Conservation (phyloP, 2,329 filamentous ascomycete genomes). For the Aspergillus vadensis region DNA sequence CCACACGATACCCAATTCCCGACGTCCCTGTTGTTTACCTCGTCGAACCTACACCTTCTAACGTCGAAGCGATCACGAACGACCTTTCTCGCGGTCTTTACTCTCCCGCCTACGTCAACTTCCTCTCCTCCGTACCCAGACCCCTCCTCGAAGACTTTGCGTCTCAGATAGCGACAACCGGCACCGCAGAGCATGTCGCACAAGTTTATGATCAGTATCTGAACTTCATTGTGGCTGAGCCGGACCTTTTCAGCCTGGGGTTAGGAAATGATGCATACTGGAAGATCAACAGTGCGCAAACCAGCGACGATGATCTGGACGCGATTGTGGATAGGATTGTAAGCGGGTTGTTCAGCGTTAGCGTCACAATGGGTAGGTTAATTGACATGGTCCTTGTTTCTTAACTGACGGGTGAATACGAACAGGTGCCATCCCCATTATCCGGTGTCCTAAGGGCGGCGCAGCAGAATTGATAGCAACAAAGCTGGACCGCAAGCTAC, state of each 20-base stretch:
- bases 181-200: conserved; percentile 84
- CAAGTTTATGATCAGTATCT: conserved; percentile 96
- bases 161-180: conserved; percentile 77
- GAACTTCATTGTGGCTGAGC: conserved; percentile 95
- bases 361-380: conserved; percentile 87
- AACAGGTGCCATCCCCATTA: conserved; percentile 85
- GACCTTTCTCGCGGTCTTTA: conserved; percentile 89
- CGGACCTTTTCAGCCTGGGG: conserved; percentile 90
- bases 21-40: conserved; percentile 96
- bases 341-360: conserved; percentile 93
- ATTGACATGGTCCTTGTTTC: neutral
- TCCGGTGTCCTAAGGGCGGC: conserved; percentile 87
- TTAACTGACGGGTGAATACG: conserved; percentile 22
- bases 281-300: conserved; percentile 91
- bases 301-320: conserved; percentile 87
- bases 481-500: conserved; percentile 90
- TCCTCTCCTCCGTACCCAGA: conserved; percentile 88
- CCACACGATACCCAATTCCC: conserved; percentile 82
- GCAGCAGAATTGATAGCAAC: conserved; percentile 92
- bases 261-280: conserved; percentile 94
- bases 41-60: conserved; percentile 81
- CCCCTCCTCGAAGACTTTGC: conserved; percentile 94
- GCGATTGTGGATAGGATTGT: conserved; percentile 86
- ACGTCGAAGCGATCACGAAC: conserved; percentile 77
- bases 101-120: conserved; percentile 93